These are phyloP conservation scores for Penicillium vulpinum DNA, from an alignment of 2,329 filamentous ascomycete species.

Conservation along the genomic window DNA sequence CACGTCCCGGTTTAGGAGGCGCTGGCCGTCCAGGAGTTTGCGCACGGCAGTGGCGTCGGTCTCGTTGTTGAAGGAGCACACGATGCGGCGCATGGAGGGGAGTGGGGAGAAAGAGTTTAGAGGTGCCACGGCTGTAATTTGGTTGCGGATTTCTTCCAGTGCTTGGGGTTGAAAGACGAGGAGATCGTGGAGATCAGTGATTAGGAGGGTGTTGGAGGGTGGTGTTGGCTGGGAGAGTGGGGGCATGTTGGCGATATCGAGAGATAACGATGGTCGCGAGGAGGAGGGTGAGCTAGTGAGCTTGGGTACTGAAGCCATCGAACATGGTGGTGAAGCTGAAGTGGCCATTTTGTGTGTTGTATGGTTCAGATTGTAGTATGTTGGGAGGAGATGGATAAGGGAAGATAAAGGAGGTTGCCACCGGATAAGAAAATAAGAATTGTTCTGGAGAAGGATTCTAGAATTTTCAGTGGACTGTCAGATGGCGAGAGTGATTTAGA, in stretches of 20 bases:
- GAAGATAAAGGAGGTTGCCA: conserved; percentile 22
- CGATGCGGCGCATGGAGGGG: conserved; percentile 52
- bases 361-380: neutral
- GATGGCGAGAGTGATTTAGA: neutral
- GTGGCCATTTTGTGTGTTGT: conserved; percentile 22
- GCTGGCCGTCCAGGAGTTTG: conserved; percentile 43
- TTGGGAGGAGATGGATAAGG: conserved; percentile 12
- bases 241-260: conserved; percentile 50
- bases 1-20: conserved; percentile 35
- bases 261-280: conserved; percentile 41
- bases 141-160: conserved; percentile 44
- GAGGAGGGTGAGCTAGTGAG: conserved; percentile 21
- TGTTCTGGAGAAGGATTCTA: neutral
- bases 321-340: conserved; percentile 26
- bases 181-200: conserved; percentile 50
- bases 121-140: conserved; percentile 43
- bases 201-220: conserved; percentile 53
- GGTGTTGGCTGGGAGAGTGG: conserved; percentile 47
- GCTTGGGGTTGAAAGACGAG: conserved; percentile 49
- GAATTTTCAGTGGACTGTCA: neutral
- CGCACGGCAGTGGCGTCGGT: conserved; percentile 47
- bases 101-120: conserved; percentile 55
- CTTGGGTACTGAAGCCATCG: neutral
- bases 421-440: conserved; percentile 18
- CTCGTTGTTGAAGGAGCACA: conserved; percentile 49